phyloP scores from a whole-genome alignment of 2,329 filamentous ascomycete species.

The Raffaelea deltoideospora region DNA sequence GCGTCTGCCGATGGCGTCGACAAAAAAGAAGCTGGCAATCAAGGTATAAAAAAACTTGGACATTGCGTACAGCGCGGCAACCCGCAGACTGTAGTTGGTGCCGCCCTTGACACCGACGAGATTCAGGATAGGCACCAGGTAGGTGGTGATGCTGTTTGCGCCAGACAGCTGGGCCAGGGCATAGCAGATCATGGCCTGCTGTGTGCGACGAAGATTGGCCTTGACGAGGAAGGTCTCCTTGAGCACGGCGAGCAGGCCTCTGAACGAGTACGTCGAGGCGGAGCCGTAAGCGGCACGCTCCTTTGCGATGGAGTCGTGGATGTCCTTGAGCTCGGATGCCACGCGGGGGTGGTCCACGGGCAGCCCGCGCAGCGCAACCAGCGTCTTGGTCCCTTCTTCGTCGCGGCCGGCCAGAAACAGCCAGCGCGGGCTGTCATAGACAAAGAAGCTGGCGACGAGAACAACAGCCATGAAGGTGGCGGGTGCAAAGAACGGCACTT shows the following conservation, averaged over 20 bases:
- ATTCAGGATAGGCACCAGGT: constrained; percentile 25
- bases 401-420: constrained; percentile 14
- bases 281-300: constrained; percentile 1
- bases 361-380: constrained; percentile 16
- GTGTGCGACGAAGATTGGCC: constrained; percentile 23
- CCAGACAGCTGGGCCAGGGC: constrained; percentile 26
- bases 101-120: constrained; percentile 18
- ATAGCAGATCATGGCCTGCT: constrained; percentile 22
- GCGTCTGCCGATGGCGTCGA: constrained; percentile 25
- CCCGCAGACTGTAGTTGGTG: constrained; percentile 19
- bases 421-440: constrained; percentile 20
- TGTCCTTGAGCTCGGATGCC: constrained; percentile 11
- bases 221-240: constrained; percentile 21
- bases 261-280: background rate
- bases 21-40: constrained; percentile 25
- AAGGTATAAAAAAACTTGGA: constrained; percentile 26
- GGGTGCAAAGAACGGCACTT: constrained; percentile 10
- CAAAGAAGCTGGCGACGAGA: constrained; percentile 16
- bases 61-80: constrained; percentile 26
- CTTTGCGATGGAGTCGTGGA: constrained; percentile 1
- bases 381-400: constrained; percentile 14
- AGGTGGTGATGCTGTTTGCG: constrained; percentile 26
- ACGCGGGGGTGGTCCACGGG: constrained; percentile 15
- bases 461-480: constrained; percentile 15
- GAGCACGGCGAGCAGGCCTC: constrained; percentile 7